phyloP scores from a whole-genome alignment of 2,329 filamentous ascomycete genomes.

The Orbilia blumenaviensis region DNA sequence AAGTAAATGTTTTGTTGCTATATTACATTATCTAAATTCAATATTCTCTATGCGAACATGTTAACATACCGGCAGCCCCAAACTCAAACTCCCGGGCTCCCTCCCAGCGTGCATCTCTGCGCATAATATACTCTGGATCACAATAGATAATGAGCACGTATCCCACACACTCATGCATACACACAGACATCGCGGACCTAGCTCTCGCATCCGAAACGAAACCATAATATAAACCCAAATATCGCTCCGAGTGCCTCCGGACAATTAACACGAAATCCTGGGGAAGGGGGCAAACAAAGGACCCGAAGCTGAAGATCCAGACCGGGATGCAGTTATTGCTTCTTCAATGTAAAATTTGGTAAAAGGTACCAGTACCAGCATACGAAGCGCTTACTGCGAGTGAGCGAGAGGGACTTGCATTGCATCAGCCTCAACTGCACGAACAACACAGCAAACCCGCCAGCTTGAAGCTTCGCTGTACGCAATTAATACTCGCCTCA shows the following conservation, averaged over 20 bases:
- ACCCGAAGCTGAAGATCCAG: neutral
- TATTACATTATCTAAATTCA: neutral
- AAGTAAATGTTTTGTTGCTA: too few relatives aligned
- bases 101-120: slow-evolving; percentile 34
- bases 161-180: slow-evolving; percentile 38
- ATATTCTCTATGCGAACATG: neutral
- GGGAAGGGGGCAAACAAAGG: neutral
- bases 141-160: neutral
- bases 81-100: slow-evolving; percentile 44
- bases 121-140: neutral
- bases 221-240: neutral
- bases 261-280: neutral
- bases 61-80: neutral
- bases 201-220: slow-evolving; percentile 33
- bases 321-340: neutral
- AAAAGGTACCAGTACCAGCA: slow-evolving; percentile 27
- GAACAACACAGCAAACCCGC: slow-evolving; percentile 43
- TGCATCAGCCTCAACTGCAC: slow-evolving; percentile 38
- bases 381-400: slow-evolving; percentile 4
- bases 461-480: neutral
- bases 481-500: neutral
- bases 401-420: slow-evolving; percentile 2
- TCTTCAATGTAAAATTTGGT: neutral
- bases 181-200: slow-evolving; percentile 50
- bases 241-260: slow-evolving; percentile 46